Base-by-base conservation (phyloP, 345 rosid species). In the Chamaenerion angustifolium region DNA sequence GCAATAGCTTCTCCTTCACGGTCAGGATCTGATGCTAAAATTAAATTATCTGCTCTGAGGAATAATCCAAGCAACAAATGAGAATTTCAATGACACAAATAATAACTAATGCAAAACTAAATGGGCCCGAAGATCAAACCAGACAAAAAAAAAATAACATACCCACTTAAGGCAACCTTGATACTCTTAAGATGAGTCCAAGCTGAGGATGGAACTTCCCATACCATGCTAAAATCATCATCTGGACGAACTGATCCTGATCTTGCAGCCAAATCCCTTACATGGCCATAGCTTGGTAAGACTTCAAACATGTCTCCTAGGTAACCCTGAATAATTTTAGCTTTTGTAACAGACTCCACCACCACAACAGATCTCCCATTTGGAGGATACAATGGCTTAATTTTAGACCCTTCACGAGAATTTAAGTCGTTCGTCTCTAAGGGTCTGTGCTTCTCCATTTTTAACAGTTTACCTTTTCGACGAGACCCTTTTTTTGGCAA, bases 1-100 rank as follows among this genome's bases (percentile, higher is more conserved):
- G 98, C 85, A 71, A 87, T 92, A 68, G 98, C 98, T 79, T 92
- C 98, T 61, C 98, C 96, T 79, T 92, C 98, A 57, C 98, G 90
- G 73, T 92, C 98, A 56, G 98, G 98, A 75, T 87, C 98, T 61
- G 98, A 84, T 48, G 98, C 98, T 69, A 92, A 95, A 65, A 92
- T 76, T 66, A 92, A 79, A 74, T 76, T 84, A 70, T 87, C 81
- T 71, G 96, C 90, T 63, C 98, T 92, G 98, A 66, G 66, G 59
- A 68, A 61, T 63, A 76, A 57, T 59, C 55, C 63, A 71, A 59
- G 54, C 60, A 72, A 43, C 46, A 16, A 40, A 31, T 16, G 45
- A 71, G 66, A 68, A 61, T 46, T 44, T 27, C 46, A 59, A 48
- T 61, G 43, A 46, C 53, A 40, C 48, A 46, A 6, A 31, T 31